Evolutionary conservation across 2,329 filamentous ascomycete genomes (phyloP), one percentile per base, ranked within the genome.

Genomic region (Trichoderma arundinaceum): DNA sequence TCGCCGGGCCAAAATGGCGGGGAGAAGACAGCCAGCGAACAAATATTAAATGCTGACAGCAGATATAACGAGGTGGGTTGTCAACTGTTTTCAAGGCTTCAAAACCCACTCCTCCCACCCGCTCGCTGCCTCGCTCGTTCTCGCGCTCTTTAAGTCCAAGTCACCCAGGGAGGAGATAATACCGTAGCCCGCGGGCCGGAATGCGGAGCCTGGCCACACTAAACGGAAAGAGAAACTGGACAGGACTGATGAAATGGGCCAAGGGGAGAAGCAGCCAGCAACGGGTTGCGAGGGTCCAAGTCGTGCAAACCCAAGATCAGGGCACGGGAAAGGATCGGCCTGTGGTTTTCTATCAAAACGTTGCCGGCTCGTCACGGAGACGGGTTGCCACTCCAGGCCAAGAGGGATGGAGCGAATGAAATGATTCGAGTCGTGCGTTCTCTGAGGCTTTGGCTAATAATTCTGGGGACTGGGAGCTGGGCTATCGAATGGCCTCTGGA

Each of bases 11-110:
- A 44, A 33, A 63, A 54, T 63, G 60, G 49, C 39, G 60, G 60
- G 60, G 49, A 28, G 32, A 63, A 53, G 38, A 46, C n/a, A 22
- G 41, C 51, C 60, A 46, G 19, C 48, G n/a, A 46, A 17, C 33
- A 44, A 53, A 54, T 63, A 53, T 44, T 63, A 46, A 46, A 63
- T 63, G 60, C 60, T 63, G 60, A 63, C 60, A 63, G 48, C 48
- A 63, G 46, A 54, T 54, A 44, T 52, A 54, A 43, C 22, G 15
- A 38, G 39, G 60, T 54, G 60, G 60, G 60, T n/a, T 63, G 49
- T 63, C 28, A 32, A 46, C 48, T 39, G 39, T 4, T 38, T 54
- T 46, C 28, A 33, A 63, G 43, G 59, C 49, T 46, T 62, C 48
- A 52, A 13, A 60, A 44, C 58, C 60, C 60, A 63, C 49, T 63